Percentiles rank a stretch among this genome's conserved stretches.
These are phyloP conservation scores for Penicillium sp. DNA, from an alignment of 2,329 filamentous ascomycete species.

Conservation along the genomic window DNA sequence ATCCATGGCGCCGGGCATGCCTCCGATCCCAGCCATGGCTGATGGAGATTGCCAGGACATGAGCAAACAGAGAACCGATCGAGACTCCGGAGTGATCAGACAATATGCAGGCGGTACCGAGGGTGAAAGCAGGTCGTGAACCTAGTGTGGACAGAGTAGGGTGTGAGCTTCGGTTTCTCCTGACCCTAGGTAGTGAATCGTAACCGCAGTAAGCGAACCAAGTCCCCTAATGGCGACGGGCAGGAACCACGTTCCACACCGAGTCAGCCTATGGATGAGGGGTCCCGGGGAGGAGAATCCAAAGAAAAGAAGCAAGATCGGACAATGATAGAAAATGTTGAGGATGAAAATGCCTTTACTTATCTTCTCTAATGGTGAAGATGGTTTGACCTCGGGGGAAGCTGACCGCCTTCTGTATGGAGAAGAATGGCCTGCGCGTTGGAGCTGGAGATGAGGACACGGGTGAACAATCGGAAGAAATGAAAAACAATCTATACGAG, in stretches of 20 bases:
- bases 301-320: constrained; percentile 10
- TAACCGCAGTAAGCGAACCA: constrained; percentile 22
- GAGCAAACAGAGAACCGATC: constrained; percentile 21
- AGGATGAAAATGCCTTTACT: constrained; percentile 15
- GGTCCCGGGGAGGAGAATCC: background rate
- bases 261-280: constrained; percentile 10
- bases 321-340: constrained; percentile 14
- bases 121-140: constrained; percentile 1
- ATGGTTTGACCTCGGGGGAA: constrained; percentile 14
- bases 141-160: constrained; percentile 5
- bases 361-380: constrained; percentile 26
- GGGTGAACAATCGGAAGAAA: background rate
- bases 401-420: constrained; percentile 21
- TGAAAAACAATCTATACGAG: background rate
- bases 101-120: background rate
- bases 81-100: background rate
- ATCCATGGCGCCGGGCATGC: constrained; percentile 49
- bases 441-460: background rate
- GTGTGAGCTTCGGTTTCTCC: constrained; percentile 24
- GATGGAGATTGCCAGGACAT: constrained; percentile 73
- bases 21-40: constrained; percentile 59
- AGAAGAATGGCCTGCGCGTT: background rate
- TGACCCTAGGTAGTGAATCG: constrained; percentile 18
- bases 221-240: constrained; percentile 18
- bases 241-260: constrained; percentile 20